These are phyloP conservation scores for Erigeron canadensis DNA, from an alignment of 129 eudicot genomes.

Conservation along the genomic window DNA sequence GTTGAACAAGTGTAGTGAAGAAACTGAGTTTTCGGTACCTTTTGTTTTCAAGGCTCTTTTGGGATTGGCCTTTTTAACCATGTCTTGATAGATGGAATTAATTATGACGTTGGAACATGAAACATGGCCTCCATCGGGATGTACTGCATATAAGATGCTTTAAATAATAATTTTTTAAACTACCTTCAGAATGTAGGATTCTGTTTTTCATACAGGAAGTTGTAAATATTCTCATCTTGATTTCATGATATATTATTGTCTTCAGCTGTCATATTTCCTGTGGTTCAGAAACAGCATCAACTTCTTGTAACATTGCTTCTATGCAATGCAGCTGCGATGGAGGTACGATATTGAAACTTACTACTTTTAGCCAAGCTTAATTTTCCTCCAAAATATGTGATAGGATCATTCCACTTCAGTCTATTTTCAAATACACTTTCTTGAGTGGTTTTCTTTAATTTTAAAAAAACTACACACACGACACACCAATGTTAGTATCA, in stretches of 20 bases:
- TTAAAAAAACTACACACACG: constrained; percentile 11
- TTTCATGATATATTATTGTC: constrained; percentile 24
- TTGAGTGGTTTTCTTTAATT: constrained; percentile 12
- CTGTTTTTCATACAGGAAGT: not conserved
- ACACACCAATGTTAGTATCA: not conserved
- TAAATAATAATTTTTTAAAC: not conserved
- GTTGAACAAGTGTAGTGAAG: not conserved
- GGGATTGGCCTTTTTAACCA: too few species aligned
- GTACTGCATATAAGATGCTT: not conserved
- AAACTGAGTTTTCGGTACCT: not conserved
- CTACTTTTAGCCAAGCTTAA: not conserved
- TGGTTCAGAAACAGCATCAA: constrained; percentile 96
- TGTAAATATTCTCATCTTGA: constrained; percentile 7
- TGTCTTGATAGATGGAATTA: too few species aligned
- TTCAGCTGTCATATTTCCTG: constrained; percentile 86
- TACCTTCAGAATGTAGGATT: not conserved
- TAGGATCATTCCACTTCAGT: not conserved
- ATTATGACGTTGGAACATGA: too few species aligned
- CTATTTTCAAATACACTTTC: not conserved
- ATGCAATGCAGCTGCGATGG: constrained; percentile 98
- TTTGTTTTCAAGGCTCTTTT: not conserved
- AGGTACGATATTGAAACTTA: constrained; percentile 45
- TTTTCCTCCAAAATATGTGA: not conserved
- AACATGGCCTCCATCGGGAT: not conserved
- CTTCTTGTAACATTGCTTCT: constrained; percentile 96